Evolutionary conservation across 768 basidiomycete genomes (phyloP).

Genomic region (Boletus patriciae): DNA sequence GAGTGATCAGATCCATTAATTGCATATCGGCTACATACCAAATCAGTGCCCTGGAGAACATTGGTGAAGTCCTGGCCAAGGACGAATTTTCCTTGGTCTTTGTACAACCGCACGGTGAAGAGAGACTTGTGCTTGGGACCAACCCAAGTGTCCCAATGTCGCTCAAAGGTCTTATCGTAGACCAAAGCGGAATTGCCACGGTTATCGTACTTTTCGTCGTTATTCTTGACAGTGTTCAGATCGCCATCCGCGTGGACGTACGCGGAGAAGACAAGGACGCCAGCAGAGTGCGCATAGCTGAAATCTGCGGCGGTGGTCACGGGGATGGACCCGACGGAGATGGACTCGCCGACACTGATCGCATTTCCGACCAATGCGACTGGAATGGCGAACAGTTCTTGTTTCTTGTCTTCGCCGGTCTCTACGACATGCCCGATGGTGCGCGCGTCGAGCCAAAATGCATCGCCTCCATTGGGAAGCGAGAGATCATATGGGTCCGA

Average conservation of each 20-base stretch:
- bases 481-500: constrained; percentile 54
- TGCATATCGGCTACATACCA: constrained; percentile 47
- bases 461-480: constrained; percentile 66
- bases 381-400: constrained; percentile 61
- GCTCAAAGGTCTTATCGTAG: constrained; percentile 64
- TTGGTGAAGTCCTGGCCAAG: constrained; percentile 55
- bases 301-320: constrained; percentile 70
- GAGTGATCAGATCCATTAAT: background rate
- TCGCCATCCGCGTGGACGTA: constrained; percentile 76
- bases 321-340: constrained; percentile 63
- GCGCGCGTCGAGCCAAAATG: constrained; percentile 73
- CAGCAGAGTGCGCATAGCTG: constrained; percentile 54
- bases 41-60: constrained; percentile 62
- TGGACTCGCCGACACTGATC: constrained; percentile 38
- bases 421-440: constrained; percentile 72
- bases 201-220: constrained; percentile 71
- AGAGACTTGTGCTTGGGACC: constrained; percentile 70
- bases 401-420: constrained; percentile 46
- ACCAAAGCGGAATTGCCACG: constrained; percentile 72
- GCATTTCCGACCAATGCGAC: constrained; percentile 43
- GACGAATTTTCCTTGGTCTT: constrained; percentile 50
- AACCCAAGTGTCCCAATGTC: constrained; percentile 83
- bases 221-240: constrained; percentile 62
- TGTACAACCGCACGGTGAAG: constrained; percentile 62
- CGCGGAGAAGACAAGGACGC: constrained; percentile 80